These are phyloP conservation scores for Geotrichum histeridarum DNA, from an alignment of 1,139 yeast genomes.

Conservation along the genomic window DNA sequence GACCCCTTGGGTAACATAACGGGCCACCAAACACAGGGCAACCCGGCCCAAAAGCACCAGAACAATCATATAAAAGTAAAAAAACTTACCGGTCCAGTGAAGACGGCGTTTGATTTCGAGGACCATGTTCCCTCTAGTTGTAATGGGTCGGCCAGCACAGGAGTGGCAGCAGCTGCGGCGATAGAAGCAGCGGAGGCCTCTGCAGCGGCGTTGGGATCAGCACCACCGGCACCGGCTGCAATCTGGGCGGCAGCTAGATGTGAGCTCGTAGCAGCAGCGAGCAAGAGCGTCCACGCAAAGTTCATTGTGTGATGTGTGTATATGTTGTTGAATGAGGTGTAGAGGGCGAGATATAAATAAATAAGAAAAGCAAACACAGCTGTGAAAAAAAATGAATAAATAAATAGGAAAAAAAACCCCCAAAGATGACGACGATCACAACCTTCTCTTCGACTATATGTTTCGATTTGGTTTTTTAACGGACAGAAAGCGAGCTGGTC, in stretches of 20 bases:
- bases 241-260: slow-evolving; percentile 2
- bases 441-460: too few species aligned
- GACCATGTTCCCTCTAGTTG: slow-evolving; percentile 79
- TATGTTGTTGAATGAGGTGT: neutral
- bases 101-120: slow-evolving; percentile 86
- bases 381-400: neutral
- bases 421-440: neutral
- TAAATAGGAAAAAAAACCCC: neutral
- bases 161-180: slow-evolving; percentile 2
- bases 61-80: too few species aligned
- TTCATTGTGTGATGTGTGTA: neutral
- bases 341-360: neutral
- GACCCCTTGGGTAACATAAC: neutral
- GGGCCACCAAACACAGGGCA: neutral
- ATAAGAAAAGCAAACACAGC: neutral
- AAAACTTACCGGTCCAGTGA: slow-evolving; percentile 70
- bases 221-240: slow-evolving; percentile 12
- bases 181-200: neutral
- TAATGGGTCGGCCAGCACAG: slow-evolving; percentile 6
- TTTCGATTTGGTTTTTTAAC: too few species aligned
- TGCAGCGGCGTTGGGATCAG: slow-evolving; percentile 1
- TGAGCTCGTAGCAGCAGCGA: neutral
- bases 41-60: too few species aligned
- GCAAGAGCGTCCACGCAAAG: neutral
- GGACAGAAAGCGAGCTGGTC: too few species aligned